Base-by-base conservation (phyloP, 257 asterid species). In the Solanum sitiens region DNA sequence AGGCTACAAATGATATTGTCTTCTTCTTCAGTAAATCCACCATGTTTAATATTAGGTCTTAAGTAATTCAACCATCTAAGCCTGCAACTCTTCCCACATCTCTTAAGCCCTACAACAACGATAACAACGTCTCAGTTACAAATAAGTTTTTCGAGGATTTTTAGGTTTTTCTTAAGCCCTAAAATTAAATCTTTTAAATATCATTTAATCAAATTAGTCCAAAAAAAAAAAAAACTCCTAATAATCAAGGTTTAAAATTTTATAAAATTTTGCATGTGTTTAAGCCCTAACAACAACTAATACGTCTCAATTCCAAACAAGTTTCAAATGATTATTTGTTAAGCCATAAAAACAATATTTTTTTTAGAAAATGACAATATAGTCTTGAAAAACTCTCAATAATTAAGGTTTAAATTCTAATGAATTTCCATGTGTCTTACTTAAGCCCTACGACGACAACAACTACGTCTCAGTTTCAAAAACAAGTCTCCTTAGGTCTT, bases 61-160 rank as follows among this genome's bases (percentile, higher is more conserved):
- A 96, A 89, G 89, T 96, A 96, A 90, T 96, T 96, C 35, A 96
- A 86, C 99, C 99, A 96, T 89, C 99, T 92, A 25, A 96, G 90
- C 70, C 99, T 92, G 90, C 99, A 96, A 88, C 99, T 97, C 93
- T 97, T 97, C 89, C 99, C 99, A 85, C 99, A 97, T 89, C 99
- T 91, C 95, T 93, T 97, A 45, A 97, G 91, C 94, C 99, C 99
- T 97, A 67, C 1, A 89, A 71, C 1, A 75, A 76, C 7, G 15
- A 47, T 23, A 83, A 4, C 27, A 40, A n/a, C 7, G 73, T 79
- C 79, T 39, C 65, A 61, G 14, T 44, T 8, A 27, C 65, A 18
- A 56, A 15, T 2, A 59, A 16, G 56, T 59, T 33, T 33, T 7
- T 15, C 3, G 12, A 42, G 30, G 11, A 74, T 3, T 74, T 37